A percentile compares a stretch with the other conserved stretches of the same genome.
These are phyloP conservation scores for Sugiyamaella chiloensis DNA, from an alignment of 805 yeast species.

Conservation along the genomic window DNA sequence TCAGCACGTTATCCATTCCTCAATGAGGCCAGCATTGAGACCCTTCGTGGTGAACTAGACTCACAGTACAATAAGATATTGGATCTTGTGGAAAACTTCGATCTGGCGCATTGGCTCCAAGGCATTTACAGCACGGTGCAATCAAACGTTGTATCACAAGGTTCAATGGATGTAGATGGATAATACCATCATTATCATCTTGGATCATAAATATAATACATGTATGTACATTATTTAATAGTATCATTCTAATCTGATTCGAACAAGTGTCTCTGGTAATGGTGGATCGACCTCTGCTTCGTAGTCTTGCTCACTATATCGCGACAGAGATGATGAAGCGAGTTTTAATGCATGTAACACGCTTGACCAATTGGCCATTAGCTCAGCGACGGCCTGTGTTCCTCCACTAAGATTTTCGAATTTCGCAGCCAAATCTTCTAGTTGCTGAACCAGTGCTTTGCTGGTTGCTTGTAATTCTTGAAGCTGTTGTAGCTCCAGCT, in stretches of 20 bases:
- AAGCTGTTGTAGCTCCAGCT: slow-evolving; percentile 49
- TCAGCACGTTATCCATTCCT: slow-evolving; percentile 6
- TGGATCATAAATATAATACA: too few relatives aligned
- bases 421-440: slow-evolving; percentile 48
- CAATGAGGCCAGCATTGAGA: slow-evolving; percentile 15
- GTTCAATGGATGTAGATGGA: not conserved
- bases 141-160: not conserved
- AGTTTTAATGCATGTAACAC: slow-evolving; percentile 58
- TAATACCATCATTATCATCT: too few relatives aligned
- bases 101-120: slow-evolving; percentile 7
- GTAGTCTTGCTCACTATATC: slow-evolving; percentile 43
- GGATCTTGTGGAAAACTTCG: slow-evolving; percentile 5
- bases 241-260: slow-evolving; percentile 34
- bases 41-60: not conserved
- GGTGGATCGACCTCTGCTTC: slow-evolving; percentile 31
- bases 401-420: slow-evolving; percentile 53
- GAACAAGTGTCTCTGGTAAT: slow-evolving; percentile 31
- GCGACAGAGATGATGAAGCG: slow-evolving; percentile 47
- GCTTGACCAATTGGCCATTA: slow-evolving; percentile 63
- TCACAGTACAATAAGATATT: not conserved
- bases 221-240: too few relatives aligned
- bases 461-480: slow-evolving; percentile 49
- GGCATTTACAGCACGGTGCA: slow-evolving; percentile 6
- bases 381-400: slow-evolving; percentile 53
- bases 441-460: slow-evolving; percentile 41